Evolutionary conservation across 1,139 yeast genomes (phyloP), one percentile per base, ranked within the genome.

Genomic region (Zygoascus hellenicus): DNA sequence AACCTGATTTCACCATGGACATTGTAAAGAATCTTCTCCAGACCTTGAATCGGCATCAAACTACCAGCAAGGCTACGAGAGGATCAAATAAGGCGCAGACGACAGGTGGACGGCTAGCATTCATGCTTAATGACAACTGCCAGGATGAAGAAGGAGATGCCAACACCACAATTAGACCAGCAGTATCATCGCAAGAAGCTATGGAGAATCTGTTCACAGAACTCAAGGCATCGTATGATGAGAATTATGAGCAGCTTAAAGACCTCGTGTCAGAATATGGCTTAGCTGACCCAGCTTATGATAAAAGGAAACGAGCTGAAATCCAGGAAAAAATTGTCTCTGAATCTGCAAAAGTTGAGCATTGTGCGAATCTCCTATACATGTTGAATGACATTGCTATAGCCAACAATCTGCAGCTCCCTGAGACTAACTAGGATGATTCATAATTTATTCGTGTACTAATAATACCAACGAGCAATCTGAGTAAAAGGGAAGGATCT

Each of bases 301-400:
- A 58, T 29, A 55, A 55, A 43, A 52, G 54, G 6, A 51, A 51
- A 43, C 56, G 67, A 16, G 56, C 54, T 43, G 53, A 53, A 13
- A 41, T 63, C 34, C 65, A 62, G 9, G 50, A 36, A 11, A 48
- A 51, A 13, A 43, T 63, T 45, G 54, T 56, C 39, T 47, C 41
- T 1, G 41, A 59, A 5, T 55, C 62, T 17, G 58, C 58, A 32
- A 58, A 55, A 33, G 56, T 64, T 47, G 67, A 63, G 50, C 57
- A 49, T 38, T 62, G 62, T 43, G 62, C 66, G 6, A 66, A 64
- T 45, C 63, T 62, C 47, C 63, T 64, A 9, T 64, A 64, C 44
- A 62, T 65, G 26, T 48, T 64, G 54, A 58, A 59, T 53, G 61
- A 58, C 55, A 57, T 61, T 14, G 46, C 60, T 39, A 55, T 60